Evolutionary conservation across 371 early-diverging fungal species (phyloP).

Genomic region (Dinochytrium kinnereticum): DNA sequence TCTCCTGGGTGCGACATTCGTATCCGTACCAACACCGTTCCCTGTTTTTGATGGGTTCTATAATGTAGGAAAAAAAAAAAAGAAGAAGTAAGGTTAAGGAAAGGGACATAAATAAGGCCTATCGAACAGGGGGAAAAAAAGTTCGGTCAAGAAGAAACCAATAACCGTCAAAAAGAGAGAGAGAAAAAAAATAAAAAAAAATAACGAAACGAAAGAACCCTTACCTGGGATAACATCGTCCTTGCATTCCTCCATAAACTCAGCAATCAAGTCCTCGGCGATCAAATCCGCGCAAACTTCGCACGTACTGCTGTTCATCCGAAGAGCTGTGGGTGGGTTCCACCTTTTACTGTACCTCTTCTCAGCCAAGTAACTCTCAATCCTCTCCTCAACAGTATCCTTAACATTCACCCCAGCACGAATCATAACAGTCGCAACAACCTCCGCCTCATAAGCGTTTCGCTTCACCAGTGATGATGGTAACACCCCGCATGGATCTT

Average conservation of each 20-base stretch:
- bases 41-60: constrained; percentile 28
- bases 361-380: constrained; percentile 6
- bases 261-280: constrained; percentile 42
- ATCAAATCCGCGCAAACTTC: constrained; percentile 42
- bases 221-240: constrained; percentile 21
- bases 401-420: not conserved
- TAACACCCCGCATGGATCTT: not conserved
- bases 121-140: no score
- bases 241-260: constrained; percentile 23
- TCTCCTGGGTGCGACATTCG: constrained; percentile 48
- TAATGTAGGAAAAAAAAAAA: not conserved
- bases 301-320: constrained; percentile 47
- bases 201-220: constrained; percentile 9
- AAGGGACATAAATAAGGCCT: no score
- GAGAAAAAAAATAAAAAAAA: not conserved
- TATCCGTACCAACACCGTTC: constrained; percentile 53
- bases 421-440: constrained; percentile 21
- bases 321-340: constrained; percentile 43
- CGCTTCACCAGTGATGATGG: not conserved
- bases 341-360: constrained; percentile 45
- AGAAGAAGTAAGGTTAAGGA: no score
- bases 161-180: not conserved
- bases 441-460: constrained; percentile 19
- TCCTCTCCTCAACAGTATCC: constrained; percentile 19
- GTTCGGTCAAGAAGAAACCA: constrained; percentile 13